Evolutionary conservation across 805 yeast species (phyloP).

Genomic region (Metschnikowia similis): DNA sequence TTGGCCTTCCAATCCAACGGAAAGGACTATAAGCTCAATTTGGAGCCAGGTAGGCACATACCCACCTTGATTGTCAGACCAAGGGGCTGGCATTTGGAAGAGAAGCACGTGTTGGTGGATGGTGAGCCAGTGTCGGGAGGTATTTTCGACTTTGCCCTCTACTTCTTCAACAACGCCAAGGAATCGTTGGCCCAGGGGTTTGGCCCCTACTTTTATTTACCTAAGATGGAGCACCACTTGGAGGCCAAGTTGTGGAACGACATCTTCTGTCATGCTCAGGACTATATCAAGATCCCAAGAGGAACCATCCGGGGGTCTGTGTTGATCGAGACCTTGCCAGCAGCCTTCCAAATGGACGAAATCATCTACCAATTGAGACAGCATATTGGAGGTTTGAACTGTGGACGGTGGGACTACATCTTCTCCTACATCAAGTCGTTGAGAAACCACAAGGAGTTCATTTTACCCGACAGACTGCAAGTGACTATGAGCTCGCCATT

Average conservation of each 20-base stretch:
- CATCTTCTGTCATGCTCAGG: slow-evolving; percentile 72
- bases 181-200: slow-evolving; percentile 58
- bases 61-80: slow-evolving; percentile 84
- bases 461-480: slow-evolving; percentile 74
- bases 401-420: slow-evolving; percentile 90
- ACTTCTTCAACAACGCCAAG: slow-evolving; percentile 70
- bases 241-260: slow-evolving; percentile 86
- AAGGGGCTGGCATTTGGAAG: slow-evolving; percentile 84
- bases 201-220: slow-evolving; percentile 80
- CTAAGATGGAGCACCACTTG: slow-evolving; percentile 82
- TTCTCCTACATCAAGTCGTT: slow-evolving; percentile 74
- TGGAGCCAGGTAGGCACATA: slow-evolving; percentile 49
- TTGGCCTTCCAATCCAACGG: slow-evolving; percentile 42
- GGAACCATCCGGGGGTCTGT: slow-evolving; percentile 82
- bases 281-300: slow-evolving; percentile 59
- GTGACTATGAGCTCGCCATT: slow-evolving; percentile 80
- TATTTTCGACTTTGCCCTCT: slow-evolving; percentile 73
- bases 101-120: slow-evolving; percentile 65
- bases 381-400: slow-evolving; percentile 76
- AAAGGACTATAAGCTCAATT: slow-evolving; percentile 42
- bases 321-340: slow-evolving; percentile 78
- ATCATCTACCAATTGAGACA: slow-evolving; percentile 71
- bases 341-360: slow-evolving; percentile 84
- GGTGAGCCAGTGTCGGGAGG: slow-evolving; percentile 78
- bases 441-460: slow-evolving; percentile 61